These are phyloP conservation scores for Fusarium euwallaceae DNA, from an alignment of 2,329 filamentous ascomycete species.

Conservation along the genomic window DNA sequence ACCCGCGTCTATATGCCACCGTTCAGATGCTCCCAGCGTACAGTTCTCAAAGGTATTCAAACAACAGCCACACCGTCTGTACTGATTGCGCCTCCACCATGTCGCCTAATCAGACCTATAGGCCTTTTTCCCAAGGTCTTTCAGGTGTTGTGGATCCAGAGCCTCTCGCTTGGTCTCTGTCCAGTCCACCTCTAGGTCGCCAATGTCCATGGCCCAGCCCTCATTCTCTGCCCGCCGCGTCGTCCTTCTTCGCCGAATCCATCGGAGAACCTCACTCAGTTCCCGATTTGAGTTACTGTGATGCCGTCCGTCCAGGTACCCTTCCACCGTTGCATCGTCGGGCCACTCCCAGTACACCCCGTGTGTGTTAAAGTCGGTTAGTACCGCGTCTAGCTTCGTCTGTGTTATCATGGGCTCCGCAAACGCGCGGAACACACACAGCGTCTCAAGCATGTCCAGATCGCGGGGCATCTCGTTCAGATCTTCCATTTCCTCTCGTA, in stretches of 20 bases:
- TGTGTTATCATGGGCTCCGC: constrained; percentile 57
- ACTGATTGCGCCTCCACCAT: background rate
- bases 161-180: constrained; percentile 9
- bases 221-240: constrained; percentile 23
- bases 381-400: constrained; percentile 49
- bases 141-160: background rate
- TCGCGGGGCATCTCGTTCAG: constrained; percentile 51
- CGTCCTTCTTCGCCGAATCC: constrained; percentile 27
- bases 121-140: constrained; percentile 12
- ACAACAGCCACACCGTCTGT: constrained; percentile 9
- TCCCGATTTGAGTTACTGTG: constrained; percentile 42
- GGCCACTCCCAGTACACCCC: constrained; percentile 56
- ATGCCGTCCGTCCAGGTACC: constrained; percentile 48
- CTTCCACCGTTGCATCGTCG: constrained; percentile 50
- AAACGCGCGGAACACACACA: constrained; percentile 64
- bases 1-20: constrained; percentile 34
- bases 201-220: constrained; percentile 8
- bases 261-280: constrained; percentile 44
- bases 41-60: constrained; percentile 8
- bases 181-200: constrained; percentile 13
- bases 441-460: constrained; percentile 53
- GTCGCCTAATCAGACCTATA: constrained; percentile 4
- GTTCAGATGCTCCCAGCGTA: constrained; percentile 15
- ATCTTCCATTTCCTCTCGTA: constrained; percentile 53
- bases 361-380: constrained; percentile 43